Percentiles rank a stretch among this genome's conserved stretches.
phyloP scores from a whole-genome alignment of 2,329 filamentous ascomycete species.

The Penicillium hesseltinei region DNA sequence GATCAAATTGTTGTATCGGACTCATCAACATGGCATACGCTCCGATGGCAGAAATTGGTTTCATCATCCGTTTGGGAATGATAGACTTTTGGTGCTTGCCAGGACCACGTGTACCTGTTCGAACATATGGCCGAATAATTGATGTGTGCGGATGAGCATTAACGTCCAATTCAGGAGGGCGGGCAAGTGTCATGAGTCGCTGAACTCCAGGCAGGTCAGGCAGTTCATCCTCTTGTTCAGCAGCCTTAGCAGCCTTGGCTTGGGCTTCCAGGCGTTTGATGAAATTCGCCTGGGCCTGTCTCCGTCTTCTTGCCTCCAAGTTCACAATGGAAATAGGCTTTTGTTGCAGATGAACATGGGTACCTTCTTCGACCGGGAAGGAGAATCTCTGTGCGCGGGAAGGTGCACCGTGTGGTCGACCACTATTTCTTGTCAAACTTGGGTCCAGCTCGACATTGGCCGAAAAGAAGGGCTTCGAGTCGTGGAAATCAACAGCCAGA shows the following conservation, averaged over 20 bases:
- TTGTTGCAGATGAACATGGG: constrained; percentile 38
- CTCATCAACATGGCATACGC: constrained; percentile 40
- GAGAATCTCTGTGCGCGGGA: constrained; percentile 7
- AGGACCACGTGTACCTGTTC: neutral
- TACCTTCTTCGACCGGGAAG: constrained; percentile 34
- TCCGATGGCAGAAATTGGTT: constrained; percentile 26
- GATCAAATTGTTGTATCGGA: constrained; percentile 40
- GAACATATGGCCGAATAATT: constrained; percentile 24
- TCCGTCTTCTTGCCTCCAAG: constrained; percentile 29
- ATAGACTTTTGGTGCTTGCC: neutral
- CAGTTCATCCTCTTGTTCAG: neutral
- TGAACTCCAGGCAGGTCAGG: neutral
- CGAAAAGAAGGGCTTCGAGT: constrained; percentile 46
- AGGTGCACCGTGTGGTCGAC: constrained; percentile 11
- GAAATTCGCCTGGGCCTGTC: constrained; percentile 27
- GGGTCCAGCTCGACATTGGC: constrained; percentile 41
- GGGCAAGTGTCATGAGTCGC: constrained; percentile 34
- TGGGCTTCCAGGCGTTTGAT: constrained; percentile 22
- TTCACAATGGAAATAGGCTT: constrained; percentile 34
- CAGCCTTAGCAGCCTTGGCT: neutral
- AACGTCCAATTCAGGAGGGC: constrained; percentile 15
- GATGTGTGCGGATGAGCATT: constrained; percentile 24
- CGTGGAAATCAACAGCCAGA: constrained; percentile 38
- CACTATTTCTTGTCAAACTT: constrained; percentile 31
- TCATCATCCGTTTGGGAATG: constrained; percentile 19